phyloP scores from a whole-genome alignment of 345 rosid species.

The Lenwebbia sp. region DNA sequence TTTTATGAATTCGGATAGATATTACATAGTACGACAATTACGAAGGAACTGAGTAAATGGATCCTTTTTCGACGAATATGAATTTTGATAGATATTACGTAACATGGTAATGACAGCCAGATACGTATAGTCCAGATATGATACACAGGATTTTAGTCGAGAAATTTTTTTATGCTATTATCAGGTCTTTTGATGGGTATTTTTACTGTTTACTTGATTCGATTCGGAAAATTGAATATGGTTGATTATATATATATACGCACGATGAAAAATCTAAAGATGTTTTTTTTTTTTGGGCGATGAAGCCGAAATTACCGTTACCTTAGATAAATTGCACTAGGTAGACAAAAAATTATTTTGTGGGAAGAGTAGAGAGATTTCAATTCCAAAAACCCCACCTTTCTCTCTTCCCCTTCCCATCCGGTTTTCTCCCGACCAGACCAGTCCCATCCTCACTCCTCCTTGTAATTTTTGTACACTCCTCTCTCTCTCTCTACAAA shows the following conservation, averaged over 20 bases:
- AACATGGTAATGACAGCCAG: accelerated
- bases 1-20: not conserved
- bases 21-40: too few species aligned
- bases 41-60: not conserved
- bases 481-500: slow-evolving; percentile 3
- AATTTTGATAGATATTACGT: not conserved
- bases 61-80: not conserved
- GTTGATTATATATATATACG: too few species aligned
- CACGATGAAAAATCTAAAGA: not conserved
- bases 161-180: not conserved
- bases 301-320: not conserved
- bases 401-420: slow-evolving; percentile 1
- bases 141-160: accelerated
- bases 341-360: not conserved
- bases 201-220: not conserved
- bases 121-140: not conserved
- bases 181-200: accelerated
- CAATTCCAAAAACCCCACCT: not conserved
- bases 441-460: slow-evolving; percentile 18
- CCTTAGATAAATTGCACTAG: not conserved
- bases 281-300: not conserved
- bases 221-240: not conserved
- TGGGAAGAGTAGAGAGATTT: not conserved
- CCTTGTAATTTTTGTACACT: slow-evolving; percentile 17
- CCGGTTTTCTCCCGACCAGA: slow-evolving; percentile 26